Percentiles rank a stretch among this genome's conserved stretches.
phyloP scores from a whole-genome alignment of 2,329 filamentous ascomycete species.

The Aspergillus bombycis region DNA sequence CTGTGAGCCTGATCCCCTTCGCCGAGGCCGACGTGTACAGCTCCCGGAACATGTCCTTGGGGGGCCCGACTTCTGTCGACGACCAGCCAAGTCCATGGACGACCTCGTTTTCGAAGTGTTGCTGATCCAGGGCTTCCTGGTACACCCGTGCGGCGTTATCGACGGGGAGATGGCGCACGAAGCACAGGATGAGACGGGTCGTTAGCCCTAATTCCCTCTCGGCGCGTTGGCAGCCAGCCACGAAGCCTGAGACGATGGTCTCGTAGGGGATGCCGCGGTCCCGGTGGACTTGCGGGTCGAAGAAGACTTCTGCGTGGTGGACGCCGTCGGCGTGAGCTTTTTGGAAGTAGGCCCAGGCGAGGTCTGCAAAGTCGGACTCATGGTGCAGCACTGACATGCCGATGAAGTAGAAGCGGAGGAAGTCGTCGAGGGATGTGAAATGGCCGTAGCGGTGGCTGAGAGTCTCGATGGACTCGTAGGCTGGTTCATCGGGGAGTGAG shows the following conservation, averaged over 20 bases:
- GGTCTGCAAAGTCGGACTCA: slow-evolving; percentile 69
- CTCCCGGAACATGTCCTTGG: slow-evolving; percentile 62
- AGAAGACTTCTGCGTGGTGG: slow-evolving; percentile 76
- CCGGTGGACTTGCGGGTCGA: slow-evolving; percentile 77
- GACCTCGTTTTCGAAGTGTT: slow-evolving; percentile 52
- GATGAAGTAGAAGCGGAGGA: slow-evolving; percentile 77
- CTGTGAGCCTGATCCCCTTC: slow-evolving; percentile 64
- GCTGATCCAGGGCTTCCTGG: slow-evolving; percentile 41
- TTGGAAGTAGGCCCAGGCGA: slow-evolving; percentile 72
- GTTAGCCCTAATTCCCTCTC: slow-evolving; percentile 66
- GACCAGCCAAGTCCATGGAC: slow-evolving; percentile 69
- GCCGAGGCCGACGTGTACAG: slow-evolving; percentile 61
- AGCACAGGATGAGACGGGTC: slow-evolving; percentile 70
- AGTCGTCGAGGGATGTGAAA: slow-evolving; percentile 75
- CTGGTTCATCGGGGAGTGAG: slow-evolving; percentile 62
- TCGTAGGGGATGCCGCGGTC: slow-evolving; percentile 64
- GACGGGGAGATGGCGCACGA: slow-evolving; percentile 70
- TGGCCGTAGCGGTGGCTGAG: slow-evolving; percentile 66
- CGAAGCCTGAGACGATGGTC: slow-evolving; percentile 67
- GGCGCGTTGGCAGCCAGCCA: slow-evolving; percentile 62
- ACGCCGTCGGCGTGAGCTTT: slow-evolving; percentile 67
- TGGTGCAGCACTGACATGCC: slow-evolving; percentile 71
- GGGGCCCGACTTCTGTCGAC: slow-evolving; percentile 61
- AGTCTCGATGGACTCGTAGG: slow-evolving; percentile 63
- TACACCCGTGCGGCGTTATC: slow-evolving; percentile 54